Conservation (phyloP, 371 early-diverging fungal genomes). For the Apophysomyces ossiformis region DNA sequence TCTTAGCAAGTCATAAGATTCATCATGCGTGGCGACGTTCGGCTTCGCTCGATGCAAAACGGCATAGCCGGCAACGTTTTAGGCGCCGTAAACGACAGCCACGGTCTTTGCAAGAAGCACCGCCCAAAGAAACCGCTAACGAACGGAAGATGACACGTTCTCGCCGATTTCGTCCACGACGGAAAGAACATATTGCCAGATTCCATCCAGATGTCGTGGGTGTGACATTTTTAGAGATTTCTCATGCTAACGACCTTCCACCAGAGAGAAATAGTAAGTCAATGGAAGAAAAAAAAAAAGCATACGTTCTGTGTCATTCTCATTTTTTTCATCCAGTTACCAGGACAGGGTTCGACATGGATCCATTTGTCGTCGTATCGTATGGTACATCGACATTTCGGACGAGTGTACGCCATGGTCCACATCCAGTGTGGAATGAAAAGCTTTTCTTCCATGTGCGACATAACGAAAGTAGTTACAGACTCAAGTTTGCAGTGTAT, state of each 20-base stretch:
- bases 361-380: conserved; percentile 83
- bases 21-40: conserved; percentile 12
- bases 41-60: conserved; percentile 6
- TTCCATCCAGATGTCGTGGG: conserved; percentile 54
- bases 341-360: conserved; percentile 77
- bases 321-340: conserved; percentile 34
- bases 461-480: conserved; percentile 59
- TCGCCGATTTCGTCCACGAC: conserved; percentile 9
- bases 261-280: conserved; percentile 54
- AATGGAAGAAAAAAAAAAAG: background rate
- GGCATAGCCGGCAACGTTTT: conserved; percentile 15
- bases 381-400: conserved; percentile 74
- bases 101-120: conserved; percentile 1
- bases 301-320: conserved; percentile 6
- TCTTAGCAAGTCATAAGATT: conserved; percentile 9
- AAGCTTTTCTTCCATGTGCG: conserved; percentile 69
- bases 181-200: conserved; percentile 29
- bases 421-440: conserved; percentile 76
- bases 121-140: conserved; percentile 5
- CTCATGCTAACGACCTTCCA: conserved; percentile 66
- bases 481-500: conserved; percentile 72
- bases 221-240: conserved; percentile 66
- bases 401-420: conserved; percentile 67
- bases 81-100: background rate
- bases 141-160: background rate